Base-by-base conservation (phyloP, 1,284 basidiomycete species). In the Kwoniella shivajii region DNA sequence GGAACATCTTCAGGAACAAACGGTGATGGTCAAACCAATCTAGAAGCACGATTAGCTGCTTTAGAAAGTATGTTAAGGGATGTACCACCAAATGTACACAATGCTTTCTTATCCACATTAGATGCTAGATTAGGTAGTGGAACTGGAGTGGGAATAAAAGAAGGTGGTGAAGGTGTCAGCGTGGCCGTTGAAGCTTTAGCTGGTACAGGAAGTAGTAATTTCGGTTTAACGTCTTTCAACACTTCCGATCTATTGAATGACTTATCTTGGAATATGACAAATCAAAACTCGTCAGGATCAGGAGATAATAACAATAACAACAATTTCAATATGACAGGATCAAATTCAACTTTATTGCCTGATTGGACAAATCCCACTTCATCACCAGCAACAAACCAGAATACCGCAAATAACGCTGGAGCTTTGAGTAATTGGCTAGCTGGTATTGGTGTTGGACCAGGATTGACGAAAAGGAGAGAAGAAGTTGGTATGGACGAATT, bases 71-170 rank as follows among this genome's bases (percentile, higher is more conserved):
- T 78, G 65, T 57, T 78, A 3, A 60, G 77, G 4, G 74, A 77
- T 53, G 75, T 77, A 7, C 77, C 77, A n/a, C 76, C 75, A 7
- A 76, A 77, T 52, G 74, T 78, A 3, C 76, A 78, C 60, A 78
- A 77, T 59, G 75, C 75, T 9, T 72, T 76, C 50, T 67, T 77
- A 45, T 76, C 72, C 24, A 69, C 68, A 9, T 52, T 78, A 22
- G 76, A 78, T 56, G 76, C 76, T 0, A 64, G 73, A 4, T 60
- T 78, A 7, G 72, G 73, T 0, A 68, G 68, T 11, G 73, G 73
- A 2, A 71, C 69, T 6, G 70, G 72, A n/a, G 67, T 71, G 1
- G 73, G 72, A 0, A 54, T 76, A n/a, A 69, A 66, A 29, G 69
- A 72, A 56, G 73, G 73, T 26, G 68, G 69, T 22, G 70, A 67